Base-by-base conservation (phyloP, 2,329 filamentous ascomycete genomes). In the Apiospora saccharicola region DNA sequence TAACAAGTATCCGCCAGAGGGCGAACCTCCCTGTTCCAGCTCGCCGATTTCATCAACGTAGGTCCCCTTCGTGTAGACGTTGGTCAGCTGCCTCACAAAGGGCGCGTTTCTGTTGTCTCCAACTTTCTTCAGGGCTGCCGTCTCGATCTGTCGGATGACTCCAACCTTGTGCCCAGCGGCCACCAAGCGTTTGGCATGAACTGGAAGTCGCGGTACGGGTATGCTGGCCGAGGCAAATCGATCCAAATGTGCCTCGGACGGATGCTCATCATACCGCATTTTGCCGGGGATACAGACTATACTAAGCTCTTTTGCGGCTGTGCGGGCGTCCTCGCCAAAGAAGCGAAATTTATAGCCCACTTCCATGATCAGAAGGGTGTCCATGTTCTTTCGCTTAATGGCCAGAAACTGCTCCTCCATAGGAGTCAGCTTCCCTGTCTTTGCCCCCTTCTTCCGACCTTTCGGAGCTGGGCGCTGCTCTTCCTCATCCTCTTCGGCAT, bases 301-400 rank as follows among this genome's bases (percentile, higher is more conserved):
- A 73, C 94, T 93, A 68, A 99, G 86, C 80, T 96, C 94, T 81
- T 96, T 97, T 16, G 95, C 94, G 5, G 96, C 96, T 71, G 91
- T 90, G 70, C 95, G 90, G 12, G 96, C 96, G 84, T 99, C 96
- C 78, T 98, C 96, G 14, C 96, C 96, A 79, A 98, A 98, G 85
- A 99, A 98, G 46, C 93, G 92, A 83, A 97, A 99, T 81, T 99
- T 99, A 85, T 99, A 99, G 69, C 96, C 96, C 12, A 98, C 96
- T 81, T 99, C 96, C 70, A 98, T 91, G 16, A 98, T 93, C 71
- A 99, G 87, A 26, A 99, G 78, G 0, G 96, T 96, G 80, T 98
- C 96, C 85, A 94, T 88, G 80, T 98, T 92, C 77, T 96, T 94
- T 73, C 91, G 89, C 84, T 99, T 99, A 82, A 99, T 97, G 24